Percentiles rank a stretch among this genome's conserved stretches.
These are phyloP conservation scores for Arctium minus DNA, from an alignment of 129 eudicot species.

Conservation along the genomic window DNA sequence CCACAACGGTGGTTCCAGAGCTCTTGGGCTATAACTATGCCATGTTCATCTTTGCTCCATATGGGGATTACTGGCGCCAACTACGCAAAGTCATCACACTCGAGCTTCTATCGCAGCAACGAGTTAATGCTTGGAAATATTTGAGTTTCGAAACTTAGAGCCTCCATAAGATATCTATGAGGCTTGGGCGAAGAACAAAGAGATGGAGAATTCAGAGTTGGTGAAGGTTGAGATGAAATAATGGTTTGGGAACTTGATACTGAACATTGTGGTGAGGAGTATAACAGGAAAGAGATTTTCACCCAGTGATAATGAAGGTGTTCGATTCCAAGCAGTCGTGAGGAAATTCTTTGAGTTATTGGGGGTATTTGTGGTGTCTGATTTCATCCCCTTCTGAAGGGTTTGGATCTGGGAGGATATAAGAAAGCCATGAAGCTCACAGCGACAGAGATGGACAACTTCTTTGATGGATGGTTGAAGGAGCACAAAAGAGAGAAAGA, in stretches of 20 bases:
- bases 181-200: neutral
- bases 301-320: too few relatives aligned
- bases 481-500: slow-evolving; percentile 13
- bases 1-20: too few relatives aligned
- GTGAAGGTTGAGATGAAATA: slow-evolving; percentile 4
- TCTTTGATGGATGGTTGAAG: slow-evolving; percentile 25
- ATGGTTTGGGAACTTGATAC: slow-evolving; percentile 9
- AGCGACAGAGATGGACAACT: slow-evolving; percentile 22
- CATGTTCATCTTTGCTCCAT: too few relatives aligned
- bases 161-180: neutral
- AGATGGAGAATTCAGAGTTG: neutral
- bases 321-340: too few relatives aligned
- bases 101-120: neutral
- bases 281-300: slow-evolving; percentile 22
- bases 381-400: slow-evolving; percentile 24
- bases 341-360: slow-evolving; percentile 16
- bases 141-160: neutral
- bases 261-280: slow-evolving; percentile 14
- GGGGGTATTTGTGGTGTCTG: slow-evolving; percentile 30
- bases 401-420: slow-evolving; percentile 26
- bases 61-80: slow-evolving; percentile 4
- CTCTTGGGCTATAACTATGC: too few relatives aligned
- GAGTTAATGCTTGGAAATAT: neutral
- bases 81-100: neutral
- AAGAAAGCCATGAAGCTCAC: slow-evolving; percentile 27